Evolutionary conservation across 2,329 filamentous ascomycete species (phyloP).

Genomic region (Trichocomaceae sp.): DNA sequence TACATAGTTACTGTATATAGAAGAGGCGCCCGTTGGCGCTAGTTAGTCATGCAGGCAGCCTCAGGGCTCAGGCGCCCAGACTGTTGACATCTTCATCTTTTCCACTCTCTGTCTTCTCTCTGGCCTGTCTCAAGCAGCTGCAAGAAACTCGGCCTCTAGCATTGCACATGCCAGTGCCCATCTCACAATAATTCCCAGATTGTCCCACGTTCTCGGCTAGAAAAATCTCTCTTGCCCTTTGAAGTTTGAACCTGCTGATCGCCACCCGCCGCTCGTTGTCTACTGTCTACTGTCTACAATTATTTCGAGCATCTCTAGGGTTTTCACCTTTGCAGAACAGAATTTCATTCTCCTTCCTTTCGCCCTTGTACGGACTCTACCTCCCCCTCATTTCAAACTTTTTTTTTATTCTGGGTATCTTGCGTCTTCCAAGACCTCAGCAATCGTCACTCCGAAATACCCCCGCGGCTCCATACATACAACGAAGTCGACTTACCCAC

Average conservation of each 20-base stretch:
- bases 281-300: not conserved
- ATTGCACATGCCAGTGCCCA: not conserved
- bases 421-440: not conserved
- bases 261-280: constrained; percentile 1
- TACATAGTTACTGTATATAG: too few relatives aligned
- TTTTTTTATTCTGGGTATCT: not conserved
- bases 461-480: not conserved
- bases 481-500: not conserved
- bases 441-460: not conserved
- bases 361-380: not conserved
- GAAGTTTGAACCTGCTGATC: not conserved
- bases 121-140: not conserved
- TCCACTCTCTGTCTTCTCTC: not conserved
- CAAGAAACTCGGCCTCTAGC: not conserved
- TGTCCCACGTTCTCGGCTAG: not conserved
- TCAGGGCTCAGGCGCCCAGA: not conserved
- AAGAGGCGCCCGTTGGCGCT: not conserved
- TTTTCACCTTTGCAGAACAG: too few relatives aligned
- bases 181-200: not conserved
- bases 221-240: not conserved
- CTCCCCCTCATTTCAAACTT: not conserved
- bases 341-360: too few relatives aligned
- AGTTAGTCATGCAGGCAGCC: not conserved
- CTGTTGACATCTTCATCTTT: not conserved
- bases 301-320: too few relatives aligned